phyloP scores from a whole-genome alignment of 73 alveolate genomes.

The Symbiodinium natans region DNA sequence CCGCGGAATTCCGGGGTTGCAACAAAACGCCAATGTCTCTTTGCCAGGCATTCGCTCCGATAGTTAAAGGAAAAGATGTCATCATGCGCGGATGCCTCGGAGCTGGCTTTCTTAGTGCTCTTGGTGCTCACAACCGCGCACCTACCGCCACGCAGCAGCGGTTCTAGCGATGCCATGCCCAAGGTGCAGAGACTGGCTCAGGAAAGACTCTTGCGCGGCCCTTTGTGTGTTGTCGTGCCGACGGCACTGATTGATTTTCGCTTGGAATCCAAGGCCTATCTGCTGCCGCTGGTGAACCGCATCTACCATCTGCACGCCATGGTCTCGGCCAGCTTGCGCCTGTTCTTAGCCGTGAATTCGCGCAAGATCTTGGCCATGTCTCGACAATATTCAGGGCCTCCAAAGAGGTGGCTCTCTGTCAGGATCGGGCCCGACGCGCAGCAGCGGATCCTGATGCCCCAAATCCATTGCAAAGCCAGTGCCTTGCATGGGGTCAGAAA shows the following conservation, averaged over 20 bases:
- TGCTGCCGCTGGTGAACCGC: constrained; percentile 76
- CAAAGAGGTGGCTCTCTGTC: too few species aligned
- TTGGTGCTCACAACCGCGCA: neutral
- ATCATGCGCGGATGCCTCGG: neutral
- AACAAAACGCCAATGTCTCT: too few species aligned
- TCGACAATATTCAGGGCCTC: too few species aligned
- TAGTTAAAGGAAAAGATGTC: constrained; percentile 44
- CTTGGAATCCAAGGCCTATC: constrained; percentile 7
- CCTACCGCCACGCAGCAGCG: neutral
- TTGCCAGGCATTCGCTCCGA: constrained; percentile 46
- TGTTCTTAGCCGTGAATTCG: too few species aligned
- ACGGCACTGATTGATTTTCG: neutral
- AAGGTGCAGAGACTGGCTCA: constrained; percentile 55
- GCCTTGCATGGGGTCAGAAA: neutral
- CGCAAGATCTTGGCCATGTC: too few species aligned
- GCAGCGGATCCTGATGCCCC: constrained; percentile 55
- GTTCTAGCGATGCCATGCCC: neutral
- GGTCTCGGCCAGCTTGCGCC: neutral
- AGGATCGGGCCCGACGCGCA: constrained; percentile 45
- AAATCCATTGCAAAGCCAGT: constrained; percentile 52
- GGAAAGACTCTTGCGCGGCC: constrained; percentile 33
- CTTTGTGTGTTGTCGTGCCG: neutral
- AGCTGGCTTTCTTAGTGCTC: too few species aligned
- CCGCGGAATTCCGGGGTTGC: too few species aligned
- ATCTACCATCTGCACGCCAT: constrained; percentile 59